Percentiles rank a stretch among this genome's conserved stretches.
These are phyloP conservation scores for Eragrostis tef DNA, from an alignment of 202 grass and related monocot genomes.

Conservation along the genomic window DNA sequence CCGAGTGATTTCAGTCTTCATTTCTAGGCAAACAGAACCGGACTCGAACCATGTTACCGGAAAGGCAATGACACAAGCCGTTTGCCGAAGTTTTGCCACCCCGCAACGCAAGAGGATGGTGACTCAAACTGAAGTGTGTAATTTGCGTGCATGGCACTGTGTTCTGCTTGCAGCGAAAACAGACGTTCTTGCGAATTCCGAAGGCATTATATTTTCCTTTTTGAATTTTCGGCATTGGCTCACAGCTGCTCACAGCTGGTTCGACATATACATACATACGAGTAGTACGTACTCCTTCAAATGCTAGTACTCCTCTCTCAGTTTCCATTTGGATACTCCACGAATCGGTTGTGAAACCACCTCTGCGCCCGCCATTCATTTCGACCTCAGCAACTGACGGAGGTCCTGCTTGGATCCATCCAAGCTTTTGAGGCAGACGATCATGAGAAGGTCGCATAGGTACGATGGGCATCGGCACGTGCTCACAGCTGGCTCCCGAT, in stretches of 20 bases:
- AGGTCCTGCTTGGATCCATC: too few species aligned
- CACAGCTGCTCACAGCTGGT: neutral
- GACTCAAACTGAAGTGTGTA: neutral
- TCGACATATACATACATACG: neutral
- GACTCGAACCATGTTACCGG: too few species aligned
- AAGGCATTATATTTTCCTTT: too few species aligned
- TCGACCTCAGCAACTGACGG: neutral
- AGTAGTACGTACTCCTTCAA: neutral
- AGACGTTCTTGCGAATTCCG: too few species aligned
- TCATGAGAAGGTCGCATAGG: too few species aligned
- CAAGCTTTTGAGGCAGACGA: too few species aligned
- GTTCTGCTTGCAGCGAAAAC: neutral
- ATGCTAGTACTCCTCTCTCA: neutral
- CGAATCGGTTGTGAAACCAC: conserved; percentile 14
- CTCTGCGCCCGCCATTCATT: conserved; percentile 27
- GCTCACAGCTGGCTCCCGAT: conserved; percentile 7
- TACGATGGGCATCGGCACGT: neutral
- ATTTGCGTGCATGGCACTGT: neutral
- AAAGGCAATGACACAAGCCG: too few species aligned
- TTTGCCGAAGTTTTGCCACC: too few species aligned
- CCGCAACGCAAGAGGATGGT: too few species aligned
- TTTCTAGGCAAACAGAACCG: neutral
- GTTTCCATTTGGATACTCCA: neutral
- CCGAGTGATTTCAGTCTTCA: neutral
- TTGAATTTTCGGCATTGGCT: too few species aligned